Conservation (phyloP, 768 basidiomycete species). For the Naganishia friedmannii region DNA sequence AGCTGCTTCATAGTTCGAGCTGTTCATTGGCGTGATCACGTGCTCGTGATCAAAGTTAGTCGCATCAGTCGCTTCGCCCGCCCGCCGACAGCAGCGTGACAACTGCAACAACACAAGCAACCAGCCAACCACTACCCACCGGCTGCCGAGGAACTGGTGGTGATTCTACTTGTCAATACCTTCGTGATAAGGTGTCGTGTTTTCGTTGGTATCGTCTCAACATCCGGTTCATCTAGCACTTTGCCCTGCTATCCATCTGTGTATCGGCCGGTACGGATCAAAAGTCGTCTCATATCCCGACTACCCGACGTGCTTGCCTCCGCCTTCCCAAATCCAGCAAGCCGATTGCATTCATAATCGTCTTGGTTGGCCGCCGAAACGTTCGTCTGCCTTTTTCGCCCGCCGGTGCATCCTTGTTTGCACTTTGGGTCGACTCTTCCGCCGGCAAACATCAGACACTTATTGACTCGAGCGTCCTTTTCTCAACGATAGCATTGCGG, state of each 20-base stretch:
- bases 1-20: neutral
- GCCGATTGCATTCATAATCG: constrained; percentile 27
- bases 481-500: neutral
- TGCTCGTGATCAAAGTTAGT: neutral
- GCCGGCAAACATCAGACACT: neutral
- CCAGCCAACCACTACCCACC: no score
- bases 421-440: neutral
- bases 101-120: no score
- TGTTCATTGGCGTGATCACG: neutral
- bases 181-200: no score
- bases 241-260: neutral
- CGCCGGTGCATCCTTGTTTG: neutral
- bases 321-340: neutral
- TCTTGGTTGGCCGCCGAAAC: neutral
- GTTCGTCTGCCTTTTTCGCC: neutral
- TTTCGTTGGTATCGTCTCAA: no score
- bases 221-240: no score
- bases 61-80: neutral
- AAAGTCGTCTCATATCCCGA: neutral
- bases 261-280: neutral
- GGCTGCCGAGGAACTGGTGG: no score
- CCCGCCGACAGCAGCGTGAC: neutral
- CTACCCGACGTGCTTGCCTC: neutral
- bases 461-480: neutral
- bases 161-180: no score